A percentile compares a stretch with the other conserved stretches of the same genome.
Evolutionary conservation across 495 filamentous ascomycete genomes (phyloP).

Genomic region (Lasiosphaeria hispida): DNA sequence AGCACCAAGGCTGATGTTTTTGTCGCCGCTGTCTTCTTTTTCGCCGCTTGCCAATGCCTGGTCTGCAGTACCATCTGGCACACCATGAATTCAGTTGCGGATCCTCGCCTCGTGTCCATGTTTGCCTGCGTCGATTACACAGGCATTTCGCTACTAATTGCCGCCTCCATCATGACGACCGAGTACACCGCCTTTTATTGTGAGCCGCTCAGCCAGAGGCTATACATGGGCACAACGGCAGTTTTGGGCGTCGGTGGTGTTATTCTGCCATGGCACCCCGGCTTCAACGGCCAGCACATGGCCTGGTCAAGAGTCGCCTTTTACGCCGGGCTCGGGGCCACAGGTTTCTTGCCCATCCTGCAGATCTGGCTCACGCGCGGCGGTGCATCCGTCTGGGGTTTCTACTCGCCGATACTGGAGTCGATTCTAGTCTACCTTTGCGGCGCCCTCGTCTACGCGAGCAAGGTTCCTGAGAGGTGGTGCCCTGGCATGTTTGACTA

Average conservation of each 20-base stretch:
- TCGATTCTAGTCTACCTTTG: slow-evolving; percentile 79
- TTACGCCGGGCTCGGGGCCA: slow-evolving; percentile 84
- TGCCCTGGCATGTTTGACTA: slow-evolving; percentile 92
- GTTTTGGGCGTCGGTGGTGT: slow-evolving; percentile 81
- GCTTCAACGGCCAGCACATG: slow-evolving; percentile 91
- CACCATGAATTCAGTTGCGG: slow-evolving; percentile 93
- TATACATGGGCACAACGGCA: slow-evolving; percentile 81
- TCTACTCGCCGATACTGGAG: slow-evolving; percentile 88
- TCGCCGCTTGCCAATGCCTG: slow-evolving; percentile 93
- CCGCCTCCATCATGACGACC: slow-evolving; percentile 95
- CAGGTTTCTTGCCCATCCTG: slow-evolving; percentile 83
- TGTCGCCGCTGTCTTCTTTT: slow-evolving; percentile 93
- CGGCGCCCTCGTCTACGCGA: slow-evolving; percentile 87
- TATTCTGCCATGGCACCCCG: slow-evolving; percentile 94
- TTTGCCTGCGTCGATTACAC: slow-evolving; percentile 99
- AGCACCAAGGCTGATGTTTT: slow-evolving; percentile 84
- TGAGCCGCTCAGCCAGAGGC: slow-evolving; percentile 82
- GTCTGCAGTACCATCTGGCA: slow-evolving; percentile 97
- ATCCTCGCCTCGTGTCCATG: slow-evolving; percentile 83
- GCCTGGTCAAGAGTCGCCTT: slow-evolving; percentile 89
- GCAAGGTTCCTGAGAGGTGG: slow-evolving; percentile 91
- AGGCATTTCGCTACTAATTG: slow-evolving; percentile 93
- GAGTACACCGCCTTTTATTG: slow-evolving; percentile 99
- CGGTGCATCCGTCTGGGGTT: slow-evolving; percentile 69
- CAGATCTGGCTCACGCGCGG: slow-evolving; percentile 79